Evolutionary conservation across 1,139 yeast genomes (phyloP).

Genomic region (Geotrichum reessii): DNA sequence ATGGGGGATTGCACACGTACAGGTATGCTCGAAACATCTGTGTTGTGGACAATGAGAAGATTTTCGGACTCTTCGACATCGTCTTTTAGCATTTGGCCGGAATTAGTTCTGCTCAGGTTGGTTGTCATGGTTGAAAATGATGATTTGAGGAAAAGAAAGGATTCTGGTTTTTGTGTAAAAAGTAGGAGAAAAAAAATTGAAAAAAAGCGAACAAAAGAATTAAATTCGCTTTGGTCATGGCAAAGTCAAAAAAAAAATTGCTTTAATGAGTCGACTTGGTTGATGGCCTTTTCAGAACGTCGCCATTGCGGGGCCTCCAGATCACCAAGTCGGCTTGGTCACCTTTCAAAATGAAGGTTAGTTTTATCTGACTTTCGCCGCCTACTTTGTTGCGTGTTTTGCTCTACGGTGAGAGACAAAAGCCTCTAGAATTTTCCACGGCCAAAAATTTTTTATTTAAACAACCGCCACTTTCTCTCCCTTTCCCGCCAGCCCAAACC

Average conservation of each 20-base stretch:
- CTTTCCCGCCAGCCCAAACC: background rate
- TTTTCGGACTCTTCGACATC: background rate
- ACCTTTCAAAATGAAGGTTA: background rate
- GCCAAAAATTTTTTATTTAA: background rate
- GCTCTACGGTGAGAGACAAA: background rate
- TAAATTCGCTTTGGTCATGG: background rate
- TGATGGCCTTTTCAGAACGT: background rate
- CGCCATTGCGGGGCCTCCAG: background rate
- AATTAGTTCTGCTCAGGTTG: background rate
- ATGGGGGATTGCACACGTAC: background rate
- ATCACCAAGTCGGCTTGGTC: background rate
- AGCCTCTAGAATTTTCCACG: conserved; percentile 6
- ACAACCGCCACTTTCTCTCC: background rate
- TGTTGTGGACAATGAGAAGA: background rate
- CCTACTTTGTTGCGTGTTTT: background rate
- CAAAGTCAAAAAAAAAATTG: background rate
- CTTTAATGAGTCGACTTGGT: too few relatives aligned
- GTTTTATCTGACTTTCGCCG: background rate
- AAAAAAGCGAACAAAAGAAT: background rate
- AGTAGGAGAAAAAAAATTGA: background rate
- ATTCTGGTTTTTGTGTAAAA: background rate
- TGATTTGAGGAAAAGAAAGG: background rate
- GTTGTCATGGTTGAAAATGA: background rate
- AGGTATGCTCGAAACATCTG: background rate
- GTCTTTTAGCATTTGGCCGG: background rate